Evolutionary conservation across 2,329 filamentous ascomycete genomes (phyloP), one percentile per base, ranked within the genome.

Genomic region (Cercospora sp.): DNA sequence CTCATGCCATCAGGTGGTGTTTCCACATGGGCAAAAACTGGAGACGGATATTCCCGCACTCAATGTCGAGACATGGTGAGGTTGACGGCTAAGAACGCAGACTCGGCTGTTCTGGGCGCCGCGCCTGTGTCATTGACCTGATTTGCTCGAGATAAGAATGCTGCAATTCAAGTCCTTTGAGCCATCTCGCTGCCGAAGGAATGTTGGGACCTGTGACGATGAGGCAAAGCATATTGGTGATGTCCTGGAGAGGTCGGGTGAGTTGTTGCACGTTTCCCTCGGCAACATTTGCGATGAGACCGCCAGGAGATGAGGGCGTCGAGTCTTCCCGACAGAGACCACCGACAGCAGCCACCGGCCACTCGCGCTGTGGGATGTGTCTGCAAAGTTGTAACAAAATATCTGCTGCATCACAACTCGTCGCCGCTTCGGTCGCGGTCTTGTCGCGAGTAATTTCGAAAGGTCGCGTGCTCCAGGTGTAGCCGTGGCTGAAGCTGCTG

Each of bases 141-240:
- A 62, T 62, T 62, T 62, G 60, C 60, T 62, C 42, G 39, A 62
- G 60, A 62, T 62, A 62, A 62, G 60, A 51, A 20, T 31, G 39
- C 28, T 59, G 30, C 55, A 20, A 28, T 59, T n/a, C 55, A 59
- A 33, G 55, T 36, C 18, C n/a, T 33, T 3, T 20, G 13, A 59
- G 23, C 28, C 55, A 23, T 20, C 55, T 59, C 28, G 28, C 28
- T 36, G 28, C 28, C 28, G 16, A 23, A 36, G n/a, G 16, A 20
- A 31, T 13, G 18, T 59, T 36, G 55, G 18, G 55, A 33, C 16
- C 30, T 6, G 28, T 58, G 26, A 58, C 55, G 55, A 33, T 20
- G n/a, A 33, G n/a, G 30, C 28, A 33, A 30, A 58, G 26, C 55
- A 58, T 18, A 58, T 33, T 57, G 55, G n/a, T 58, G 53, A 30